phyloP scores from a whole-genome alignment of 257 asterid genomes.

The Leonotis leonurus region DNA sequence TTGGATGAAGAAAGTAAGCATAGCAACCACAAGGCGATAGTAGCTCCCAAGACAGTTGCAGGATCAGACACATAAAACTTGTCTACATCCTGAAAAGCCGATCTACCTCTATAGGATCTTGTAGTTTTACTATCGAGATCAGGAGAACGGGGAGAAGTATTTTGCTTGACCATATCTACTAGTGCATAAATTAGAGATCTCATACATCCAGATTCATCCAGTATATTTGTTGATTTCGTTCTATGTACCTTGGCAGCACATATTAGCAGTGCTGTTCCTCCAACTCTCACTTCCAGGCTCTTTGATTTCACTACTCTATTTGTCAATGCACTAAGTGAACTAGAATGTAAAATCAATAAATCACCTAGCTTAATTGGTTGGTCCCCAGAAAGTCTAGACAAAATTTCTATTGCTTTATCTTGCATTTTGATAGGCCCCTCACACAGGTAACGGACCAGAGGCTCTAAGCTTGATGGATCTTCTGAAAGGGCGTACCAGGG shows the following conservation, averaged over 20 bases:
- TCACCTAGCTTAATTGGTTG: slow-evolving; percentile 55
- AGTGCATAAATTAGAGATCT: slow-evolving; percentile 59
- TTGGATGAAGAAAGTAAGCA: slow-evolving; percentile 54
- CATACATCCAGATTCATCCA: slow-evolving; percentile 63
- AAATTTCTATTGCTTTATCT: slow-evolving; percentile 63
- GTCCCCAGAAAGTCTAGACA: slow-evolving; percentile 67
- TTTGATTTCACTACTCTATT: slow-evolving; percentile 59
- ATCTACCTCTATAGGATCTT: slow-evolving; percentile 42
- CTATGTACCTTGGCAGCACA: slow-evolving; percentile 71
- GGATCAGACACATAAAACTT: slow-evolving; percentile 61
- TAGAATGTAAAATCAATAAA: slow-evolving; percentile 39
- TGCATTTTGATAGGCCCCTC: slow-evolving; percentile 58
- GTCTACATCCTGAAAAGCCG: slow-evolving; percentile 43
- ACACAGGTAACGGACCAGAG: slow-evolving; percentile 58
- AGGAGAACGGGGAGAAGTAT: slow-evolving; percentile 35
- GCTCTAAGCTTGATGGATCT: slow-evolving; percentile 55
- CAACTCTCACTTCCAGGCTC: slow-evolving; percentile 76
- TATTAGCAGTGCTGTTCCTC: slow-evolving; percentile 55
- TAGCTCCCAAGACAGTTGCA: slow-evolving; percentile 59
- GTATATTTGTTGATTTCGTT: slow-evolving; percentile 41
- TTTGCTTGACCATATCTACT: slow-evolving; percentile 64
- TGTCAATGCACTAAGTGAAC: slow-evolving; percentile 54
- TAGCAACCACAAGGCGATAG: slow-evolving; percentile 74
- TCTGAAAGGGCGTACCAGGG: slow-evolving; percentile 49
- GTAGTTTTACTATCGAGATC: slow-evolving; percentile 46